Base-by-base conservation (phyloP, 2,329 filamentous ascomycete species). In the Cytospora mali region DNA sequence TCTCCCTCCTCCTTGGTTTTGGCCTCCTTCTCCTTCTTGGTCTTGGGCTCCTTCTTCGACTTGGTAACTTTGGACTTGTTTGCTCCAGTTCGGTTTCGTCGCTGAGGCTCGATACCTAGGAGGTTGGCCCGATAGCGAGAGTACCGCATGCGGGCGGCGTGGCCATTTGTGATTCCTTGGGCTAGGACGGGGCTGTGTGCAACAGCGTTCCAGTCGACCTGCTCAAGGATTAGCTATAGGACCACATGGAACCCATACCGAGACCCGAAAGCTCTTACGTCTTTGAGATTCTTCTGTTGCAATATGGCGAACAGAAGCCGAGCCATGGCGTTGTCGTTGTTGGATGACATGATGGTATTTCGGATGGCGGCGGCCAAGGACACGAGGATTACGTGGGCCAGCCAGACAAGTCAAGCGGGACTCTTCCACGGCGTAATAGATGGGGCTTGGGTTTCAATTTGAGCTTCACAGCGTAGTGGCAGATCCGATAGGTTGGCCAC, bases 171-270 rank as follows among this genome's bases (percentile, higher is more conserved):
- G 64, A 86, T 86, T 67, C 79, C 76, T 55, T 84, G 77, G 27
- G 79, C 66, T 11, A 87, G 76, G 54, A 84, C 77, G 23, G 83
- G 82, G 64, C 85, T 81, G 39, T 76, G 72, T 58, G 84, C 84
- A 51, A 87, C 84, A 69, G 79, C 73, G 64, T 81, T 81, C 84
- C 84, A 87, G 71, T 87, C 81, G 69, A 87, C 84, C 84, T 87
- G 60, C 42, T 29, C 9, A n/a, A 6, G 50, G 6, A 54, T 71
- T 55, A 73, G 68, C 49, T 10, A 62, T 50, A 29, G 46, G 28
- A 23, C 23, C 23, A 51, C 50, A 54, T 21, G 56, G 33, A 39
- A 11, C 46, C 16, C 50, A 58, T 31, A 29, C n/a, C 48, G 59
- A 25, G 64, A 7, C 50, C 35, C 21, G 62, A 46, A 23, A 58